These are phyloP conservation scores for Phytopythium litorale DNA, from an alignment of 352 stramenopile species.

Conservation along the genomic window DNA sequence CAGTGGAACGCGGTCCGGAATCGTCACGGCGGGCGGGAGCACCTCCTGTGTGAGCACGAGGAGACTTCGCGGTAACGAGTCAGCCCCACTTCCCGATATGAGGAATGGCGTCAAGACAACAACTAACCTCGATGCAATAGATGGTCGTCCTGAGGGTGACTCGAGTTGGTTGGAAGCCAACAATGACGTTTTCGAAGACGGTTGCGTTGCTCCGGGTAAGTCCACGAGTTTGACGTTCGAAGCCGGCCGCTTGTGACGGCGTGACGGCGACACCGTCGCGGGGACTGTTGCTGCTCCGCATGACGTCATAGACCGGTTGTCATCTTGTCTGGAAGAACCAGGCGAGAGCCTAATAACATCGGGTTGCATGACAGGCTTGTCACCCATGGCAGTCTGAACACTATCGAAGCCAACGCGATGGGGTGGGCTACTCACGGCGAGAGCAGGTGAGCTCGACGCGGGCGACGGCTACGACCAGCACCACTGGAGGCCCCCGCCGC, in stretches of 20 bases:
- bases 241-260: not conserved
- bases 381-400: not conserved
- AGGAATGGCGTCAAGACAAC: not conserved
- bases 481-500: constrained; percentile 19
- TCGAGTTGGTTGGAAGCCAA: not conserved
- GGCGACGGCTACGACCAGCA: constrained; percentile 15
- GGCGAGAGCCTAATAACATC: not conserved
- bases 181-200: not conserved
- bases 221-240: not conserved
- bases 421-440: constrained; percentile 29
- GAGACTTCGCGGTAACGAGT: not conserved
- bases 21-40: not conserved
- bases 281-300: not conserved
- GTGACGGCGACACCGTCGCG: not conserved
- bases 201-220: not conserved
- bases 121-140: not conserved
- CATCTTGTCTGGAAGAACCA: not conserved
- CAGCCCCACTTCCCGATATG: not conserved
- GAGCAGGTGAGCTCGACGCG: constrained; percentile 25
- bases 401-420: not conserved
- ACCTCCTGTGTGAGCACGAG: not conserved
- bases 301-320: not conserved
- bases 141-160: constrained; percentile 2
- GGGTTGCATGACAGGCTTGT: not conserved
- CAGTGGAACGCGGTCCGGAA: constrained; percentile 43